Evolutionary conservation across 768 basidiomycete species (phyloP), one percentile per base, ranked within the genome.

Genomic region (Pulveroboletus sp.): DNA sequence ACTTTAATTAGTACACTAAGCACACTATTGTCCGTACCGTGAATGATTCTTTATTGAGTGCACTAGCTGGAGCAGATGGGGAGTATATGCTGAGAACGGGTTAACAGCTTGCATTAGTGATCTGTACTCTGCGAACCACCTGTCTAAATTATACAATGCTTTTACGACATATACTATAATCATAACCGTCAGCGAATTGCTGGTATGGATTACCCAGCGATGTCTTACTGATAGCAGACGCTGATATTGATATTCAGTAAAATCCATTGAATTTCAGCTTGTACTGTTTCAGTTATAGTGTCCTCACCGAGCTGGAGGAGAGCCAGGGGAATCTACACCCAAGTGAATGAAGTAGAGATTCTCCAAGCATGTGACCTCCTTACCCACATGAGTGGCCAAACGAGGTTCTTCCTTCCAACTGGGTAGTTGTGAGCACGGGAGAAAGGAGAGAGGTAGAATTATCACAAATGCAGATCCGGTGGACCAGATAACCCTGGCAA

Each of bases 391-490:
- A 58, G 7, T 7, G 36, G 52, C 2, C 6, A 8, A 13, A 34
- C 0, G 12, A 50, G n/a, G 0, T 34, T 50, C 20, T n/a, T 58
- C 39, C 37, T 33, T 1, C 40, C 48, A 13, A 58, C 57, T 58
- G 19, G 4, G 9, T 1, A 8, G 2, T 2, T 3, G 5, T 59
- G 14, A 48, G 27, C 19, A 23, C 34, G 10, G 5, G 10, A 9
- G 8, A 38, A 10, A 2, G 16, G 14, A 12, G 11, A 20, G 2
- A 19, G 16, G 1, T 5, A 2, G 13, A 47, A 2, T 44, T 56
- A 9, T n/a, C 31, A 57, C 56, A 45, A 10, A 24, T 1, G 2
- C 58, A 57, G 40, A 57, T 33, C 33, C 56, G 46, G n/a, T 49
- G 23, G 16, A 58, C 33, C 16, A 57, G 48, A 35, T 24, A 57